phyloP scores from a whole-genome alignment of 805 yeast genomes.

The Myxozyma vanderwaltii region DNA sequence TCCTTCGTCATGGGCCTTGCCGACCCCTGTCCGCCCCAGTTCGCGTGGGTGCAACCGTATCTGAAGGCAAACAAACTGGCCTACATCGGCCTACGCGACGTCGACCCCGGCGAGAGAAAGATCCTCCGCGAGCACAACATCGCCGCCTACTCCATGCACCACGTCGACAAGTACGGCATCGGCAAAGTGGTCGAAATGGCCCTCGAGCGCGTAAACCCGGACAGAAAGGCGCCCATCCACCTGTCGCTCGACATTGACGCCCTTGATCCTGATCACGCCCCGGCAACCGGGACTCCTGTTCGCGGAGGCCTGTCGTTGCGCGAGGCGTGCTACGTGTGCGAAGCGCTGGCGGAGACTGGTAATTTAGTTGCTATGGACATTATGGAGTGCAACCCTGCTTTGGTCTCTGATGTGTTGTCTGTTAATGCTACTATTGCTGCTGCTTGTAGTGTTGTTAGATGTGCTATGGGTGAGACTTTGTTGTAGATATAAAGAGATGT shows the following conservation, averaged over 20 bases:
- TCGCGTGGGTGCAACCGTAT: conserved; percentile 75
- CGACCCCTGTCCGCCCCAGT: conserved; percentile 66
- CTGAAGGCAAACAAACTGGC: conserved; percentile 74
- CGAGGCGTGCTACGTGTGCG: conserved; percentile 91
- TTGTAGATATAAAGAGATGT: conserved; percentile 51
- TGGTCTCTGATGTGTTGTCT: conserved; percentile 76
- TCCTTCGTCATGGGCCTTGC: conserved; percentile 80
- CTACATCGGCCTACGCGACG: conserved; percentile 92
- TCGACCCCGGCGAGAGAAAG: conserved; percentile 80
- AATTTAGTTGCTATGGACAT: conserved; percentile 82
- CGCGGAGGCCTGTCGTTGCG: conserved; percentile 93
- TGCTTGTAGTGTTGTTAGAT: conserved; percentile 87
- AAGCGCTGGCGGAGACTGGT: conserved; percentile 90
- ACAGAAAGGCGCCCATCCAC: conserved; percentile 74
- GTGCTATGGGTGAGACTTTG: conserved; percentile 92
- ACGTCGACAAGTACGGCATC: conserved; percentile 90
- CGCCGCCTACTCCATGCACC: conserved; percentile 92
- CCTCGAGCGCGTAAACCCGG: conserved; percentile 71
- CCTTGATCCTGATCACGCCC: conserved; percentile 89
- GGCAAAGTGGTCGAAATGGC: conserved; percentile 93
- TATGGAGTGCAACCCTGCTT: conserved; percentile 89
- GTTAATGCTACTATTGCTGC: conserved; percentile 83
- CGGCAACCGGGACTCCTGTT: conserved; percentile 97
- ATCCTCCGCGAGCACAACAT: conserved; percentile 71
- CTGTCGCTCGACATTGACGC: conserved; percentile 96